phyloP scores from a whole-genome alignment of 192 early-diverging fungal genomes.

The Entomortierella beljakovae region DNA sequence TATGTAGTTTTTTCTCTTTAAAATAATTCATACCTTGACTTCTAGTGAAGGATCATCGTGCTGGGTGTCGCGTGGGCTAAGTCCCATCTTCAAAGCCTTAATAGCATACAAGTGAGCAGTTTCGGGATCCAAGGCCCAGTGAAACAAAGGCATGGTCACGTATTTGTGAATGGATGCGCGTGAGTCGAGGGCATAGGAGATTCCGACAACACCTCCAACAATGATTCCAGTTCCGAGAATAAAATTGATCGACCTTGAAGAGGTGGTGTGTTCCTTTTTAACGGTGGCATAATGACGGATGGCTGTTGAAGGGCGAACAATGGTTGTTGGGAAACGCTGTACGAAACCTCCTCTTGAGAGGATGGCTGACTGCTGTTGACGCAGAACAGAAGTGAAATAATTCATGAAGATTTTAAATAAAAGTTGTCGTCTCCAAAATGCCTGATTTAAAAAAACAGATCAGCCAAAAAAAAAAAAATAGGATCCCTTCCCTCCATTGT shows the following conservation, averaged over 20 bases:
- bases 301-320: slow-evolving; percentile 14
- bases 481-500: neutral
- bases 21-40: slow-evolving; percentile 56
- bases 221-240: slow-evolving; percentile 56
- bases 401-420: slow-evolving; percentile 33
- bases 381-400: slow-evolving; percentile 23
- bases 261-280: slow-evolving; percentile 39
- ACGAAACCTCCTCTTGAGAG: neutral
- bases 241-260: slow-evolving; percentile 55
- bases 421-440: neutral
- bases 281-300: slow-evolving; percentile 43
- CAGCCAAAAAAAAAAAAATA: neutral
- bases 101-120: slow-evolving; percentile 79
- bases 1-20: neutral
- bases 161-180: slow-evolving; percentile 79
- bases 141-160: slow-evolving; percentile 76
- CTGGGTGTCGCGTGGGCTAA: slow-evolving; percentile 71
- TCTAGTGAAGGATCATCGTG: slow-evolving; percentile 62
- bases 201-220: slow-evolving; percentile 56
- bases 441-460: neutral
- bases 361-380: slow-evolving; percentile 7
- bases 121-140: slow-evolving; percentile 76
- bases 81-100: slow-evolving; percentile 65
- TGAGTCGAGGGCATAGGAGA: slow-evolving; percentile 74
- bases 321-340: neutral